Evolutionary conservation across 306 rosid genomes (phyloP), one percentile per base, ranked within the genome.

Genomic region (Castanopsis chinensis): DNA sequence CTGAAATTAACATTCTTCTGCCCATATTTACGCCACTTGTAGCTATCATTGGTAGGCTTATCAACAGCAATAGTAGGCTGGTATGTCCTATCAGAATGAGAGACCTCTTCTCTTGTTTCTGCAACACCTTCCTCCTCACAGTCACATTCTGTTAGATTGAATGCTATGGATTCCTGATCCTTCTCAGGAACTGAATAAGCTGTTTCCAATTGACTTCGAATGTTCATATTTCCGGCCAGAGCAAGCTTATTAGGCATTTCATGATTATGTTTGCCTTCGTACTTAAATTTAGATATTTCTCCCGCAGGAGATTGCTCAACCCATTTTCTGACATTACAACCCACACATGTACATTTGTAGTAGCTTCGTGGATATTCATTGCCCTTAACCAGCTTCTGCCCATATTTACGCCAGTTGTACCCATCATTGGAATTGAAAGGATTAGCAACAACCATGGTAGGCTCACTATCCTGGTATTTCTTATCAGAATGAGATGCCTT

Each of bases 361-460:
- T 95, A 95, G 87, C 99, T 93, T 77, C 99, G 89, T 10, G 98
- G 97, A 93, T 17, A 95, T 81, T 93, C 99, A 28, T 96, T 95
- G 20, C 99, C 99, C 81, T 92, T 95, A 76, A 95, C 99, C 81
- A 88, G 97, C 92, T 95, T 95, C 90, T 93, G 98, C 68, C 99
- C 99, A 73, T 95, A 95, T 85, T 95, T 95, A 68, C 99, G 90
- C 99, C 99, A 95, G 85, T 93, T 95, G 84, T 86, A 95, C 82
- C 98, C 91, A 80, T 95, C 99, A 75, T 91, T 94, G 5, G 87
- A 86, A 78, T 25, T 25, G 27, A 25, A 25, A 25, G 98, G 98
- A 53, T 86, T 90, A 86, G 84, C 97, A 76, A 87, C 33, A 55
- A 80, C 85, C 82, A 60, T 4, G 7, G 95, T 68, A 33, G 88